Conservation (phyloP, 768 basidiomycete species). For the Clavulina sp. region DNA sequence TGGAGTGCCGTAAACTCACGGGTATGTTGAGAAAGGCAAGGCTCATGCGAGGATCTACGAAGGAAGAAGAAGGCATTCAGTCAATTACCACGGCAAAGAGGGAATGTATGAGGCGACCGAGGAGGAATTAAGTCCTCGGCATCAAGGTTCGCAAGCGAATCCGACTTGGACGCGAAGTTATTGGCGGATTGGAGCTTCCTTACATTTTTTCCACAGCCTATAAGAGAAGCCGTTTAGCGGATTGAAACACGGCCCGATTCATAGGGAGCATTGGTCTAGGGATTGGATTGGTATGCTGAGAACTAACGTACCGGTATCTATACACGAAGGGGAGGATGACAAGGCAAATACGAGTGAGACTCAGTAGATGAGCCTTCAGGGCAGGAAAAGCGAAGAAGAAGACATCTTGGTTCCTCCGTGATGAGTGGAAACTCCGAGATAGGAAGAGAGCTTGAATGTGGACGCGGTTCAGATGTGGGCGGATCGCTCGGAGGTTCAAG, state of each 20-base stretch:
- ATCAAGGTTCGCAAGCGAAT: background rate
- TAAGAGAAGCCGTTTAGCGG: too few relatives aligned
- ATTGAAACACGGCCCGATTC: too few relatives aligned
- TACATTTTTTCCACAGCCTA: background rate
- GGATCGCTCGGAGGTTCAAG: too few relatives aligned
- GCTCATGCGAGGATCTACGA: conserved; percentile 20
- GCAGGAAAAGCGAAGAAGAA: conserved; percentile 27
- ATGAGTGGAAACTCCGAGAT: conserved; percentile 19
- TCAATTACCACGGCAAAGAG: too few relatives aligned
- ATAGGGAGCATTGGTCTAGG: background rate
- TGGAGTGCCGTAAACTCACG: conserved; percentile 15
- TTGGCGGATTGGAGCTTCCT: conserved; percentile 1
- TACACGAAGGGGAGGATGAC: conserved; percentile 21
- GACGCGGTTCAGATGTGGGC: too few relatives aligned
- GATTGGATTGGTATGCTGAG: background rate
- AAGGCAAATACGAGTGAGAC: conserved; percentile 19
- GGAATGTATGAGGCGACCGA: too few relatives aligned
- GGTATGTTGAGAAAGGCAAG: conserved; percentile 25
- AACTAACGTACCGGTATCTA: conserved; percentile 14
- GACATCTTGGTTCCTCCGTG: conserved; percentile 19
- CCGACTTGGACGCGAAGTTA: background rate
- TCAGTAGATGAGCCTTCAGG: conserved; percentile 24
- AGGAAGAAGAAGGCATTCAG: too few relatives aligned
- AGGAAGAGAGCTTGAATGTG: too few relatives aligned
- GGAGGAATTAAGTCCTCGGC: conserved; percentile 1